A percentile compares a stretch with the other conserved stretches of the same genome.
Conservation (phyloP, 345 rosid genomes). For the Boechera stricta region DNA sequence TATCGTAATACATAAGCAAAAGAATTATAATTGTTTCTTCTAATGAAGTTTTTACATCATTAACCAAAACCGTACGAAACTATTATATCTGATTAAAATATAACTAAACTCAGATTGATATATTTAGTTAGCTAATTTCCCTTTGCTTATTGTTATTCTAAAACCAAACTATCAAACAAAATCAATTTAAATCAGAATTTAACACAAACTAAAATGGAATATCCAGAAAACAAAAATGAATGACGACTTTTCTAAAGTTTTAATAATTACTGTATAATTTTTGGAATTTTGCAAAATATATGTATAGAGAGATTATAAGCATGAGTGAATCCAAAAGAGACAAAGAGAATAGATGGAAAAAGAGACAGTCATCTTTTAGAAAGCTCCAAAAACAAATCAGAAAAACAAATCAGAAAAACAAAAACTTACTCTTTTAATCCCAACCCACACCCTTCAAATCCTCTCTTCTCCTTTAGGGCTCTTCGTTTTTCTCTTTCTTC, state of each 20-base stretch:
- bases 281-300: conserved; percentile 18
- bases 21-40: too few species aligned
- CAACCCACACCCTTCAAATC: conserved; percentile 23
- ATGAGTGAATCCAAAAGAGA: conserved; percentile 45
- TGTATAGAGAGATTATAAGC: conserved; percentile 22
- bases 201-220: conserved; percentile 30
- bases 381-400: conserved; percentile 36
- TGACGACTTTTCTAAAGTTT: conserved; percentile 3
- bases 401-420: conserved; percentile 33
- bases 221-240: conserved; percentile 12
- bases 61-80: background rate
- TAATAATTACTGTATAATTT: background rate
- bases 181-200: background rate
- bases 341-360: conserved; percentile 48
- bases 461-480: conserved; percentile 31
- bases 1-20: too few species aligned
- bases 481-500: background rate
- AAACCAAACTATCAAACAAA: conserved; percentile 12
- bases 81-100: too few species aligned
- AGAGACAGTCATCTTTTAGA: conserved; percentile 41
- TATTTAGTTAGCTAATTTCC: background rate
- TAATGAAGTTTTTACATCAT: too few species aligned
- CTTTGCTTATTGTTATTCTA: background rate
- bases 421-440: conserved; percentile 36
- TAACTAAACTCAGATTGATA: too few species aligned